phyloP scores from a whole-genome alignment of 768 basidiomycete genomes.

The Tylopilus sp. region DNA sequence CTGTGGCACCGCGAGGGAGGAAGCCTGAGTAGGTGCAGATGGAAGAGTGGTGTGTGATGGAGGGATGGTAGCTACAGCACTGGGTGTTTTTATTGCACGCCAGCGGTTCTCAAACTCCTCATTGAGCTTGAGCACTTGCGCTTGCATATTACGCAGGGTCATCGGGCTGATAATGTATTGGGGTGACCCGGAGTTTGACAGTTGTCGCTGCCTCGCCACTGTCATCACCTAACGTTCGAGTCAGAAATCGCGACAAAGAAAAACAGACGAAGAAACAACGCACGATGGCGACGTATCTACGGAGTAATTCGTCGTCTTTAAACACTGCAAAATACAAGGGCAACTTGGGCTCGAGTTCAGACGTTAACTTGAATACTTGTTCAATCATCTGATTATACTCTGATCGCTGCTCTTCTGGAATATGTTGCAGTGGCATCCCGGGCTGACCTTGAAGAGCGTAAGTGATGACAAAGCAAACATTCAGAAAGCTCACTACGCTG shows the following conservation, averaged over 20 bases:
- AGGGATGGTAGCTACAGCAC: conserved; percentile 2
- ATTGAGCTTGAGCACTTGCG: conserved; percentile 40
- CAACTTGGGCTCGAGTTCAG: conserved; percentile 51
- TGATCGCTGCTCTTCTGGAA: conserved; percentile 51
- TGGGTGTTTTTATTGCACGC: conserved; percentile 23
- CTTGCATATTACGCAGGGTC: conserved; percentile 42
- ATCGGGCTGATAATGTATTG: conserved; percentile 35
- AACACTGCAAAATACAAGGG: conserved; percentile 43
- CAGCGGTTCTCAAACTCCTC: conserved; percentile 36
- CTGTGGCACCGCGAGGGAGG: conserved; percentile 18
- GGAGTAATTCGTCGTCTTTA: conserved; percentile 46
- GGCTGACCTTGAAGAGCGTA: conserved; percentile 28
- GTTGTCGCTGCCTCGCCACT: conserved; percentile 35
- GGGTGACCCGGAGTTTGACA: conserved; percentile 21
- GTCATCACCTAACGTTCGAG: conserved; percentile 37
- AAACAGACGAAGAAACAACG: conserved; percentile 27
- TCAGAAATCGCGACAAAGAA: conserved; percentile 8
- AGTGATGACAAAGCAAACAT: conserved; percentile 11
- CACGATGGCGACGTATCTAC: conserved; percentile 54
- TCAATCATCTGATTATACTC: conserved; percentile 54
- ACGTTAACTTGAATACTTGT: conserved; percentile 40
- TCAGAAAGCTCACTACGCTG: conserved; percentile 26
- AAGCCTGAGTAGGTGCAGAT: conserved; percentile 1
- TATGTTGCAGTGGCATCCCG: conserved; percentile 33
- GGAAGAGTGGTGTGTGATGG: conserved; percentile 2